A percentile compares a stretch with the other conserved stretches of the same genome.
phyloP scores from a whole-genome alignment of 257 asterid species.

The Solanum peruvianum region DNA sequence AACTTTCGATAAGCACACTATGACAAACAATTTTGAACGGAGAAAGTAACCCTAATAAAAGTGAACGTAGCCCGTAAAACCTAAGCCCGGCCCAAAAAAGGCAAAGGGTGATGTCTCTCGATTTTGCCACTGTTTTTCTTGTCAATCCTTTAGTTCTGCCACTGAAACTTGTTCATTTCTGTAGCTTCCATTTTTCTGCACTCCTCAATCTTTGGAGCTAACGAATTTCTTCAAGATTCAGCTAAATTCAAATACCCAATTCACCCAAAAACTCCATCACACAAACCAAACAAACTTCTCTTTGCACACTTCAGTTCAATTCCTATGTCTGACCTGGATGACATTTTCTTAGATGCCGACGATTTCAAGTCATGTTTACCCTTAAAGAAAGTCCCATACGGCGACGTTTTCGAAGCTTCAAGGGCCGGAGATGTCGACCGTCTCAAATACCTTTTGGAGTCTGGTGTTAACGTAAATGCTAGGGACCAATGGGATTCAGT shows the following conservation, averaged over 20 bases:
- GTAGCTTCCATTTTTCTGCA: neutral
- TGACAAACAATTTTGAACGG: no score
- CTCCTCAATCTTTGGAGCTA: neutral
- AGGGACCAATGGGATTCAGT: slow-evolving; percentile 93
- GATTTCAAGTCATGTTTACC: slow-evolving; percentile 76
- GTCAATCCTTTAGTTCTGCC: neutral
- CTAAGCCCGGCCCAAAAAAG: neutral
- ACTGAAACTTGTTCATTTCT: neutral
- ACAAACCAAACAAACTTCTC: neutral
- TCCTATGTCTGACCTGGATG: slow-evolving; percentile 60
- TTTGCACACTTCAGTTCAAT: neutral
- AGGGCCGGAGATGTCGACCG: slow-evolving; percentile 89
- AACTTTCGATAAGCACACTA: no score
- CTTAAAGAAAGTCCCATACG: slow-evolving; percentile 76
- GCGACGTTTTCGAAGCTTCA: slow-evolving; percentile 79
- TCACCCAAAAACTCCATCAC: neutral
- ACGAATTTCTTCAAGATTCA: neutral
- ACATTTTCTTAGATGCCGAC: slow-evolving; percentile 49
- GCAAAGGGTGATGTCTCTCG: neutral
- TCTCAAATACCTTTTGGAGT: slow-evolving; percentile 54
- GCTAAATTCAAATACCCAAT: neutral
- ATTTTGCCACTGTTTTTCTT: neutral
- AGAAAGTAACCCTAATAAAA: no score
- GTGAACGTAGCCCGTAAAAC: neutral
- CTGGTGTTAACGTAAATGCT: slow-evolving; percentile 80